Evolutionary conservation across 1,284 basidiomycete species (phyloP).

Genomic region (Puccinia coronata): DNA sequence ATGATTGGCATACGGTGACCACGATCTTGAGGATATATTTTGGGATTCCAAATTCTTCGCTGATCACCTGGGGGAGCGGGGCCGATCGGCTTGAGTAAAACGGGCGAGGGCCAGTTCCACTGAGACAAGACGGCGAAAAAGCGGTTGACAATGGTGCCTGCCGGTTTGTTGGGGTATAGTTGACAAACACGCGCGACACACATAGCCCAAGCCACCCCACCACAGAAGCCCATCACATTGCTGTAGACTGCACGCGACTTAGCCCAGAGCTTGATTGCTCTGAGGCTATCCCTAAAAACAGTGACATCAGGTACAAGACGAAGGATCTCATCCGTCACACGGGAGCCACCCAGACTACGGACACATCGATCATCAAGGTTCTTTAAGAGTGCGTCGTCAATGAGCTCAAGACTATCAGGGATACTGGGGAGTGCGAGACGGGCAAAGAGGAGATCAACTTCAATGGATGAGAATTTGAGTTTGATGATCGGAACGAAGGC

Average conservation of each 20-base stretch:
- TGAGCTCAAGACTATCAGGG: conserved; percentile 84
- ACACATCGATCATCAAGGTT: conserved; percentile 94
- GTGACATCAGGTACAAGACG: conserved; percentile 90
- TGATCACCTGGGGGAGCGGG: conserved; percentile 79
- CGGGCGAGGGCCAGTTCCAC: conserved; percentile 98
- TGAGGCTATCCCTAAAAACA: conserved; percentile 88
- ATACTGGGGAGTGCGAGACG: conserved; percentile 78
- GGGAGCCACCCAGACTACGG: conserved; percentile 88
- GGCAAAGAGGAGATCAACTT: conserved; percentile 85
- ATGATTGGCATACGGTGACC: conserved; percentile 99
- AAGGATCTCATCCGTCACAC: conserved; percentile 94
- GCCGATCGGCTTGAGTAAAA: conserved; percentile 92
- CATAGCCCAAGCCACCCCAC: conserved; percentile 98
- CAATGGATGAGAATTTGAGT: conserved; percentile 85
- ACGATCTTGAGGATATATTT: conserved; percentile 87
- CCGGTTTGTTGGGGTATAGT: conserved; percentile 89
- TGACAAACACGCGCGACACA: conserved; percentile 98
- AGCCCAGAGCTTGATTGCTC: conserved; percentile 98
- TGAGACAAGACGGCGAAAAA: conserved; percentile 97
- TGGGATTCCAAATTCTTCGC: conserved; percentile 97
- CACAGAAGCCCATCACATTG: conserved; percentile 95
- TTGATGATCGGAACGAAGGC: conserved; percentile 96
- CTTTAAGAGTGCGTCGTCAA: conserved; percentile 86
- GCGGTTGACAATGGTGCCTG: conserved; percentile 91
- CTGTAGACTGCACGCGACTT: conserved; percentile 95